Percentiles rank a stretch among this genome's conserved stretches.
Evolutionary conservation across 257 asterid genomes (phyloP).

Genomic region (Salvia miltiorrhiza): DNA sequence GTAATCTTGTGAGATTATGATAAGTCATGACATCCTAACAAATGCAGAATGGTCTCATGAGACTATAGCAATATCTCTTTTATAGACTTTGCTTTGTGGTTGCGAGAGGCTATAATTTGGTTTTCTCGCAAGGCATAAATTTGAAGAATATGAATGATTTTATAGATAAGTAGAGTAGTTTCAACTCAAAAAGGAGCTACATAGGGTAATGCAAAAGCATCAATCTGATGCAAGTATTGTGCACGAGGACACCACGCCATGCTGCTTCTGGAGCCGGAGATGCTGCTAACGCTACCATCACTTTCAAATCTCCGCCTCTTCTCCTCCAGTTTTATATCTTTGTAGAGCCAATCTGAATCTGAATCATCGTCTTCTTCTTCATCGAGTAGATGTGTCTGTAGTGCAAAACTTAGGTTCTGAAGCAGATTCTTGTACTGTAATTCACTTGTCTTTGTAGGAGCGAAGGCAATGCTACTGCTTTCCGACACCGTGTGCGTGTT

Average conservation of each 20-base stretch:
- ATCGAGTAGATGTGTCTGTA: not conserved
- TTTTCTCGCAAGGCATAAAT: too few relatives aligned
- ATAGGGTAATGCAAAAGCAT: slow-evolving; percentile 47
- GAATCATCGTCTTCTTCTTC: slow-evolving; percentile 3
- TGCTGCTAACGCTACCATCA: not conserved
- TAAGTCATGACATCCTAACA: not conserved
- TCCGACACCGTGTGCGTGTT: too few relatives aligned
- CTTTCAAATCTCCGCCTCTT: not conserved
- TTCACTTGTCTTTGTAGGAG: not conserved
- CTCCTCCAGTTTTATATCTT: slow-evolving; percentile 20
- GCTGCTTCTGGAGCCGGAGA: slow-evolving; percentile 30
- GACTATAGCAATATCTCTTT: too few relatives aligned
- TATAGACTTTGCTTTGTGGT: too few relatives aligned
- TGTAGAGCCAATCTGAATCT: slow-evolving; percentile 54
- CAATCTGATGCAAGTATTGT: slow-evolving; percentile 36
- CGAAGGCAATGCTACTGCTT: too few relatives aligned
- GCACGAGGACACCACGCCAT: slow-evolving; percentile 42
- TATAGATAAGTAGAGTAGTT: too few relatives aligned
- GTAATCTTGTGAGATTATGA: not conserved
- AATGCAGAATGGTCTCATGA: too few relatives aligned
- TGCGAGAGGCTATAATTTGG: too few relatives aligned
- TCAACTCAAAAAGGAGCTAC: slow-evolving; percentile 51
- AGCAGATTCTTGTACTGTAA: slow-evolving; percentile 33
- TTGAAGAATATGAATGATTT: too few relatives aligned
- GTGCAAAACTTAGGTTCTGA: slow-evolving; percentile 35